Conservation (phyloP, 805 yeast species). For the Saccharomycopsis fermentans region DNA sequence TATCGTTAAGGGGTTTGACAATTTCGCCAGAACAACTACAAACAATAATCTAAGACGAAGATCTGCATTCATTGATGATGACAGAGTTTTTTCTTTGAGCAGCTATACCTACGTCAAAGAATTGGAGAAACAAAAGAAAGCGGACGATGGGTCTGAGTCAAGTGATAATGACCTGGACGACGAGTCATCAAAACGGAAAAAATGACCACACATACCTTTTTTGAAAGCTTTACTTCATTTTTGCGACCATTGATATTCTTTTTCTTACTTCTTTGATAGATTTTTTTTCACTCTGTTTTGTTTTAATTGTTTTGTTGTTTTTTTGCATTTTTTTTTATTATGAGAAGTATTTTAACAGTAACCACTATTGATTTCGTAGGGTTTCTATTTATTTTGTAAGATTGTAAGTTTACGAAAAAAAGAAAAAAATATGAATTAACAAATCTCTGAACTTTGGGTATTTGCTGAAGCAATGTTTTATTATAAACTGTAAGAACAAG, state of each 20-base stretch:
- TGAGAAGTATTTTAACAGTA: no score
- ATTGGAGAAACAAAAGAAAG: slow-evolving; percentile 37
- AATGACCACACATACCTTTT: not conserved
- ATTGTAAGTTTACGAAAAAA: no score
- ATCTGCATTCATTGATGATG: slow-evolving; percentile 59
- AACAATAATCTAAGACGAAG: slow-evolving; percentile 23
- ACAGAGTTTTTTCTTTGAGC: slow-evolving; percentile 70
- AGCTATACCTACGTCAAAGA: slow-evolving; percentile 61
- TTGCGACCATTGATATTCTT: not conserved
- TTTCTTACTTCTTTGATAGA: not conserved
- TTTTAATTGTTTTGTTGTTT: no score
- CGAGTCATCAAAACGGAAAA: not conserved
- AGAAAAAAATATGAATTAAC: no score
- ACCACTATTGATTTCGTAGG: no score
- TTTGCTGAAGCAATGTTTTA: no score
- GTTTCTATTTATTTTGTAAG: no score
- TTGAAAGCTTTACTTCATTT: not conserved
- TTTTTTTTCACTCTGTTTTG: no score
- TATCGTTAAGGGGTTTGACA: slow-evolving; percentile 86
- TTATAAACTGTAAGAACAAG: no score
- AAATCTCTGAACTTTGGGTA: no score
- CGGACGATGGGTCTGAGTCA: slow-evolving; percentile 14
- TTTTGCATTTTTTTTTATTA: no score
- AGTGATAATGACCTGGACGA: slow-evolving; percentile 20
- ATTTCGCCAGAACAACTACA: slow-evolving; percentile 44